phyloP scores from a whole-genome alignment of 345 rosid genomes.

The Lumnitzera littorea region DNA sequence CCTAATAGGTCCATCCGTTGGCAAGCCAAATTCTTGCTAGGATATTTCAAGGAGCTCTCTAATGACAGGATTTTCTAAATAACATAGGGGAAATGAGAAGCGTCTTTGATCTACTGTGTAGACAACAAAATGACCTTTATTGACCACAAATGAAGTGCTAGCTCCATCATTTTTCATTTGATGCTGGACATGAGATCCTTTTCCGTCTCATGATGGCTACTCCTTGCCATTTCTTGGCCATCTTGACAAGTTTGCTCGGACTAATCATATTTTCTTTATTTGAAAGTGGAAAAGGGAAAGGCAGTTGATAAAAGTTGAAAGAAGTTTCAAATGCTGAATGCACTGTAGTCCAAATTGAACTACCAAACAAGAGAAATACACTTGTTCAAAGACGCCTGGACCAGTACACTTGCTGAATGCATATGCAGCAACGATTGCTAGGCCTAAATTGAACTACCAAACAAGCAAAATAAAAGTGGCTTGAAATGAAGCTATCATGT shows the following conservation, averaged over 20 bases:
- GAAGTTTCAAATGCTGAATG: too few relatives aligned
- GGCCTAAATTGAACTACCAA: too few relatives aligned
- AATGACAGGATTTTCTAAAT: neutral
- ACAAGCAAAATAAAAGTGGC: too few relatives aligned
- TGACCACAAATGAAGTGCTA: neutral
- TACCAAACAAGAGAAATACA: too few relatives aligned
- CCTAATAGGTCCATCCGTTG: too few relatives aligned
- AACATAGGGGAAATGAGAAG: neutral
- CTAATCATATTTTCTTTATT: neutral
- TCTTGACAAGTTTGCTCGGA: neutral
- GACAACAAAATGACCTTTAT: neutral
- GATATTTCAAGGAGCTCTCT: constrained; percentile 9
- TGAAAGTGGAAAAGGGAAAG: neutral
- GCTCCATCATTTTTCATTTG: neutral
- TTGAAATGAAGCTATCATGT: too few relatives aligned
- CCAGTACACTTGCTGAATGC: too few relatives aligned
- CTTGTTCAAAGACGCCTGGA: too few relatives aligned
- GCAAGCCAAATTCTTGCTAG: constrained; percentile 10
- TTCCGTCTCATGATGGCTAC: neutral
- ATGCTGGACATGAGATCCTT: too few relatives aligned
- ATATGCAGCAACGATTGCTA: too few relatives aligned
- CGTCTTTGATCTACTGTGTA: neutral
- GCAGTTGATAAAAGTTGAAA: too few relatives aligned
- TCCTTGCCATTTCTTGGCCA: neutral
- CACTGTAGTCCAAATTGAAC: too few relatives aligned